Evolutionary conservation across 768 basidiomycete species (phyloP), one percentile per base, ranked within the genome.

Genomic region (Vishniacozyma victoriae): DNA sequence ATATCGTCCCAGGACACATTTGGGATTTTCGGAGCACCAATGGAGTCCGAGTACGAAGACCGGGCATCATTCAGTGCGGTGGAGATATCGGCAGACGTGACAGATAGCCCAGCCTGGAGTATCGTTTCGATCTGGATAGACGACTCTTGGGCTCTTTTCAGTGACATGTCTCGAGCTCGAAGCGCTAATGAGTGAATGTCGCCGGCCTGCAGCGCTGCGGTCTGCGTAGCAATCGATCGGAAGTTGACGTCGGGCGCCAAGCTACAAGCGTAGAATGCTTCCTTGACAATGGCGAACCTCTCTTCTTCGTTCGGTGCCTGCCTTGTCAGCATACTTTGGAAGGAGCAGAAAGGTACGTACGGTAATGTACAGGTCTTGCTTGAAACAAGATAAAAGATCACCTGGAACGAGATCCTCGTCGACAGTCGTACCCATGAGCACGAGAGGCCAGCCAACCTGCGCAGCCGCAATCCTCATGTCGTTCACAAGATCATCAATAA

Each of bases 11-110:
- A 99, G 0, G 85, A 79, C 0, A 99, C 91, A 54, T 78, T 85
- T 1, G 95, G 95, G 27, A 99, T 99, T 58, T 86, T 91, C 0
- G 95, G 95, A 20, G 90, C 89, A n/a, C 92, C 93, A 51, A 97
- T 93, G 63, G 80, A 88, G 66, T 91, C 87, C 6, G 87, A 85
- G 70, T 92, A 92, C 0, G 85, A 79, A 9, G 79, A 74, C 45
- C 90, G 77, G 12, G 86, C 85, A 52, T 82, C 79, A 12, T 77
- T 76, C 16, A 97, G 76, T 0, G 88, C 89, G 14, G 57, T 48
- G 3, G 84, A 79, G 59, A 97, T 84, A 64, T 96, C 89, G 35
- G 75, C 75, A 0, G 77, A 76, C 4, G 69, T 72, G 29, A 78
- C 53, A 0, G 70, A 45, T 13, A 77, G 16, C 7, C 78, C 77